A percentile compares a stretch with the other conserved stretches of the same genome.
Evolutionary conservation across 306 rosid species (phyloP).

Genomic region (Glycyrrhiza uralensis): DNA sequence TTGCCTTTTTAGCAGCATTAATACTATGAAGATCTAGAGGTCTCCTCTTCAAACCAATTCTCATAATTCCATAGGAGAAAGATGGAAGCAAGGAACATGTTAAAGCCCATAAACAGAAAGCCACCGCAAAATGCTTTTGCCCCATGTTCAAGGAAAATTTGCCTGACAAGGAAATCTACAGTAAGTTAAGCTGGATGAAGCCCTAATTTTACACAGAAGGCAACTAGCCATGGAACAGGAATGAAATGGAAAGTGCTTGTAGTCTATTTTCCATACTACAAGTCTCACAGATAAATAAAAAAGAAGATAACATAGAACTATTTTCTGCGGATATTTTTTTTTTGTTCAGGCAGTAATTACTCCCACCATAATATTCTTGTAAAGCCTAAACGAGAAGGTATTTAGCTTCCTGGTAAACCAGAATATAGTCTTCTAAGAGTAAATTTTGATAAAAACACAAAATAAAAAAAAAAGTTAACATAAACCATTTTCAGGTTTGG

Average conservation of each 20-base stretch:
- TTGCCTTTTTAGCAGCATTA: constrained; percentile 46
- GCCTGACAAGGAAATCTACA: not conserved
- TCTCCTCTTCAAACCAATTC: constrained; percentile 64
- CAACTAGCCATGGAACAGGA: not conserved
- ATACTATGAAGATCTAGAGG: constrained; percentile 56
- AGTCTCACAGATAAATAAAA: not conserved
- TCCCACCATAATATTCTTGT: not conserved
- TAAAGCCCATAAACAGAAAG: constrained; percentile 62
- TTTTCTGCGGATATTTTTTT: not conserved
- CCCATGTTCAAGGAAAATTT: constrained; percentile 48
- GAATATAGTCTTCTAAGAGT: not conserved
- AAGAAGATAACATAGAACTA: not conserved
- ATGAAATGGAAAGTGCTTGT: not conserved
- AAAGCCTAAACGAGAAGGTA: not conserved
- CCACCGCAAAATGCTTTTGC: constrained; percentile 41
- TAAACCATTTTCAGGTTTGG: not conserved
- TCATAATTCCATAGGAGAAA: constrained; percentile 58
- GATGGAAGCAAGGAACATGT: constrained; percentile 52
- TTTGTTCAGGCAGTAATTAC: not conserved
- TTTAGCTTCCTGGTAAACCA: not conserved
- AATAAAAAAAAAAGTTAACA: not conserved
- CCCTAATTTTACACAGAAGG: constrained; percentile 10
- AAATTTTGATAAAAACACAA: not conserved
- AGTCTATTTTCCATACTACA: not conserved
- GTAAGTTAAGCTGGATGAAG: constrained; percentile 6